Evolutionary conservation across 805 yeast genomes (phyloP), one percentile per base, ranked within the genome.

Genomic region (Spathaspora arborariae): DNA sequence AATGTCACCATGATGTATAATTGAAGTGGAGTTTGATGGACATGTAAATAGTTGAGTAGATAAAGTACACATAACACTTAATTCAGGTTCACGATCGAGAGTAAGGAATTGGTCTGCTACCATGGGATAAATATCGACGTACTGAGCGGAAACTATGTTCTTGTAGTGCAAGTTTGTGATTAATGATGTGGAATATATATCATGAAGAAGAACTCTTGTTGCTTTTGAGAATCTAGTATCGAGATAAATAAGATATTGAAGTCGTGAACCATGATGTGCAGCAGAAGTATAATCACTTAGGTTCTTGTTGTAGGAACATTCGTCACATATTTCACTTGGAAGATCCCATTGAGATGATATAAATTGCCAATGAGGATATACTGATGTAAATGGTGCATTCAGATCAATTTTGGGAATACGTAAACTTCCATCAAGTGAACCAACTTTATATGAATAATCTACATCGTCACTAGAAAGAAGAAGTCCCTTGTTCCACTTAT

Each of bases 31-130:
- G 52, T 85, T 84, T 0, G 90, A 79, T 0, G 97, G 97, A 45
- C 96, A 85, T 0, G 97, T 91, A 63, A 90, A 90, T 19, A 94
- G 67, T 64, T 94, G 99, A 0, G 92, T 82, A 0, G 95, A 82
- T 18, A 92, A 67, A 34, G 84, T 80, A 34, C 83, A 76, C 70
- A 91, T 74, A 3, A 87, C 75, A 10, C 92, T 88, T 45, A 80
- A 66, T 55, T 90, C 96, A 0, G 97, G 96, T 58, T 94, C 98
- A 49, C 96, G 75, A 58, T 94, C 99, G 51, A 81, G 69, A 0
- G 76, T 66, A 41, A 87, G 72, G 54, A 83, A 87, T 69, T 85
- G 71, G 51, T 88, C 88, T 1, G 86, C 81, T 13, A 88, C 65
- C 7, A 79, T 75, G 0, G 95, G 91, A 60, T 92, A 92, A 0